Evolutionary conservation across 306 rosid species (phyloP).

Genomic region (Acacia acuminata): DNA sequence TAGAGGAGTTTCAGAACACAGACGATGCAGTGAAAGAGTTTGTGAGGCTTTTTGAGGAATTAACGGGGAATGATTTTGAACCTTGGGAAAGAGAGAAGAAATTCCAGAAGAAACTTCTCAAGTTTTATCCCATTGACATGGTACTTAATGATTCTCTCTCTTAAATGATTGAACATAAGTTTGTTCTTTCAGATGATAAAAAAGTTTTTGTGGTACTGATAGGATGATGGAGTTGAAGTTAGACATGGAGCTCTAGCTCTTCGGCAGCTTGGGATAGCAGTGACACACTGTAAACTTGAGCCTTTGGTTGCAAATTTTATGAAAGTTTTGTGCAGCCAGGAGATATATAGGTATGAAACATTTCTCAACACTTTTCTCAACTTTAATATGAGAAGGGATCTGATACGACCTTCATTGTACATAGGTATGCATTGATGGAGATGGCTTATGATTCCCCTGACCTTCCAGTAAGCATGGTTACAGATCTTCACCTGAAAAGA

Average conservation of each 20-base stretch:
- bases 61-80: conserved; percentile 77
- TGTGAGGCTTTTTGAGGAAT: conserved; percentile 67
- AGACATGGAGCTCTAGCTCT: conserved; percentile 76
- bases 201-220: not conserved
- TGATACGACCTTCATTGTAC: conserved; percentile 3
- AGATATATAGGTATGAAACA: conserved; percentile 62
- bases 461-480: conserved; percentile 73
- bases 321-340: conserved; percentile 81
- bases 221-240: conserved; percentile 93
- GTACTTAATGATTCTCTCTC: conserved; percentile 36
- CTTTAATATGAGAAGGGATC: not conserved
- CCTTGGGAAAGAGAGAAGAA: conserved; percentile 78
- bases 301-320: conserved; percentile 73
- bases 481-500: conserved; percentile 64
- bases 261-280: conserved; percentile 71
- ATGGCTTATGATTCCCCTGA: conserved; percentile 80
- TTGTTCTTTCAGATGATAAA: not conserved
- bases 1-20: conserved; percentile 50
- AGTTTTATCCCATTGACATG: conserved; percentile 82
- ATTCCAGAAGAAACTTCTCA: conserved; percentile 70
- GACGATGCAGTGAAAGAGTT: conserved; percentile 62
- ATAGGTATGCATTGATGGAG: conserved; percentile 86
- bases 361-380: not conserved
- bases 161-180: not conserved
- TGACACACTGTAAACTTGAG: conserved; percentile 66